Evolutionary conservation across 805 yeast species (phyloP).

Genomic region (Diddensiella caesifluorescens): DNA sequence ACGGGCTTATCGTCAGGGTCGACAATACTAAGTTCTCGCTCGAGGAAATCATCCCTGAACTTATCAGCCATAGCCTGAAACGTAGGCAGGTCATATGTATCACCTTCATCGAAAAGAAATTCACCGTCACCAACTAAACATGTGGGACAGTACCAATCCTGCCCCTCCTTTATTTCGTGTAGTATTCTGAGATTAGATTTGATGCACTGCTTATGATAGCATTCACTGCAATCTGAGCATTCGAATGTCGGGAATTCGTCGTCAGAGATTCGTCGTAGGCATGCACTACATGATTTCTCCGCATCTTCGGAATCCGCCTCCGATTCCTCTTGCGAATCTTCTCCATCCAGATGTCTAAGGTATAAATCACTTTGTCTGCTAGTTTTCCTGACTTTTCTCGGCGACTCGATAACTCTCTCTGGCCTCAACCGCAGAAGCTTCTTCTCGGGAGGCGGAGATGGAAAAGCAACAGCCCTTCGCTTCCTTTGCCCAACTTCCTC

Average conservation of each 20-base stretch:
- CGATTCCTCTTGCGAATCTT: conserved; percentile 9
- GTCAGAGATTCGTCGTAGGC: background rate
- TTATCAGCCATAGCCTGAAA: conserved; percentile 53
- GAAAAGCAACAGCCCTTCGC: too few species aligned
- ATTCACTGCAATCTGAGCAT: conserved; percentile 72
- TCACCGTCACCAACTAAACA: conserved; percentile 85
- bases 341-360: background rate
- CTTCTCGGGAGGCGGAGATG: conserved; percentile 1
- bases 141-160: conserved; percentile 74
- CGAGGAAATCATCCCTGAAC: conserved; percentile 43
- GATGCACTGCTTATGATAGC: conserved; percentile 66
- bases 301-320: too few species aligned
- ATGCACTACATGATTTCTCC: too few species aligned
- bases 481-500: too few species aligned
- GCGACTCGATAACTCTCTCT: background rate
- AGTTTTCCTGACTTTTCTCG: background rate
- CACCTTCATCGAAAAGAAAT: conserved; percentile 77
- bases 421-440: background rate
- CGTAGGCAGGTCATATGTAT: conserved; percentile 50
- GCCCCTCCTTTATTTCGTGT: conserved; percentile 34
- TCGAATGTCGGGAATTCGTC: conserved; percentile 9
- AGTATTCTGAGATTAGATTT: conserved; percentile 41
- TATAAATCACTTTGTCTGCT: background rate
- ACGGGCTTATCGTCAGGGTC: conserved; percentile 14
- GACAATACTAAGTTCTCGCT: conserved; percentile 13